Conservation (phyloP, 305 asterid species). For the Nicotiana rustica region DNA sequence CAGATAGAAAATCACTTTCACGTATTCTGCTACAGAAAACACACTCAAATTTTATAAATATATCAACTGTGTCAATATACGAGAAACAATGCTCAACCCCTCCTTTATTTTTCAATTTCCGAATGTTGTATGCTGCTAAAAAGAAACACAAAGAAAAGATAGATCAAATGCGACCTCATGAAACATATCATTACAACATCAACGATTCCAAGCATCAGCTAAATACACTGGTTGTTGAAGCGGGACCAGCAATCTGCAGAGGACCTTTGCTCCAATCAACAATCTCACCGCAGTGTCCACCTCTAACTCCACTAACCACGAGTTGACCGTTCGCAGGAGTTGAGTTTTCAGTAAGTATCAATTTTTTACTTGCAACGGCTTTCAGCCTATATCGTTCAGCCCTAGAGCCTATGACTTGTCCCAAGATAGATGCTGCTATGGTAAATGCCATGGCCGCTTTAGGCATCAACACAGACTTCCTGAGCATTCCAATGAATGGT, state of each 20-base stretch:
- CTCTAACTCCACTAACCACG: slow-evolving; percentile 38
- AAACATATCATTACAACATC: slow-evolving; percentile 16
- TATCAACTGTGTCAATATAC: background rate
- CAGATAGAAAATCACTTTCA: background rate
- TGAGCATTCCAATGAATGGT: slow-evolving; percentile 73
- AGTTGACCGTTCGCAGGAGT: slow-evolving; percentile 37
- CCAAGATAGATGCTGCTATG: slow-evolving; percentile 74
- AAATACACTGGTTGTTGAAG: slow-evolving; percentile 50
- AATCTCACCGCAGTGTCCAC: slow-evolving; percentile 52
- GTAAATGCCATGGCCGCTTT: slow-evolving; percentile 81
- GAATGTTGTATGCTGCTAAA: background rate
- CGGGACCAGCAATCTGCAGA: slow-evolving; percentile 43
- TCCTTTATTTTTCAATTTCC: slow-evolving; percentile 32
- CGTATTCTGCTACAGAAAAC: background rate
- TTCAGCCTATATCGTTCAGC: slow-evolving; percentile 74
- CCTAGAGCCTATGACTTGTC: slow-evolving; percentile 79
- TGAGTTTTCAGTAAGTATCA: slow-evolving; percentile 39
- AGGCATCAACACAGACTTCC: slow-evolving; percentile 78
- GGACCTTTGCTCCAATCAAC: slow-evolving; percentile 47
- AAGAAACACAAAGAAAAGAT: slow-evolving; percentile 9
- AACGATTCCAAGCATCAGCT: slow-evolving; percentile 46
- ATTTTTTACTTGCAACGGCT: slow-evolving; percentile 42
- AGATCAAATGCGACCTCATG: background rate
- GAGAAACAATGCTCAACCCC: slow-evolving; percentile 31
- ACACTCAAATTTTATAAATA: background rate